These are phyloP conservation scores for Fusarium robinianum DNA, from an alignment of 2,329 filamentous ascomycete genomes.

Conservation along the genomic window DNA sequence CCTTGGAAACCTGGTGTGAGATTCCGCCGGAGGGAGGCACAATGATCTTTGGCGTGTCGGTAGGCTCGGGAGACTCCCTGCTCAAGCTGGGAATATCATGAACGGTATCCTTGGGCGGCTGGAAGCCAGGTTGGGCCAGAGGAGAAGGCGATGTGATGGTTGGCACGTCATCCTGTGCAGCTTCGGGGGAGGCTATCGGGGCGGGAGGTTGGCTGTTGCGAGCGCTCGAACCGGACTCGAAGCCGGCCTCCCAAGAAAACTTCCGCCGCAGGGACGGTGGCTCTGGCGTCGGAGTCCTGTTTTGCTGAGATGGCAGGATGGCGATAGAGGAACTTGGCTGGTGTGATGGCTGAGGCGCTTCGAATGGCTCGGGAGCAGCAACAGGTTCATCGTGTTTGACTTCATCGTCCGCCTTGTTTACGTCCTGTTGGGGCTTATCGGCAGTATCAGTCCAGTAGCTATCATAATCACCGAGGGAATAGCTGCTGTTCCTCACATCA, in stretches of 20 bases:
- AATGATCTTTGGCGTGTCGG: constrained; percentile 27
- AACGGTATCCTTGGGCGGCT: constrained; percentile 17
- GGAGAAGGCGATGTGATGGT: constrained; percentile 18
- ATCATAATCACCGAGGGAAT: constrained; percentile 68
- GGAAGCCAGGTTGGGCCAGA: constrained; percentile 13
- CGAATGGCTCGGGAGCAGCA: background rate
- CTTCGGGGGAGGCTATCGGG: constrained; percentile 7
- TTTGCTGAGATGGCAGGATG: constrained; percentile 5
- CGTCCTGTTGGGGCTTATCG: constrained; percentile 17
- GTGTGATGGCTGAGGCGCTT: constrained; percentile 5
- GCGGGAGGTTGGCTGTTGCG: constrained; percentile 17
- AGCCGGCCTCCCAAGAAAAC: constrained; percentile 46
- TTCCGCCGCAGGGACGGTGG: constrained; percentile 32
- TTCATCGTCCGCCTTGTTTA: constrained; percentile 3
- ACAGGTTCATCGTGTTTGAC: constrained; percentile 10
- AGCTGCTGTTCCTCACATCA: constrained; percentile 59
- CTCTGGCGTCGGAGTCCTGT: constrained; percentile 10
- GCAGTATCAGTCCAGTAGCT: constrained; percentile 62
- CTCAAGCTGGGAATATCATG: constrained; percentile 12
- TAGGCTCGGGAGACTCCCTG: constrained; percentile 20
- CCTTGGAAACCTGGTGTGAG: constrained; percentile 34
- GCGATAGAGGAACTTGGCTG: constrained; percentile 6
- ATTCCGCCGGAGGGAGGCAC: constrained; percentile 28
- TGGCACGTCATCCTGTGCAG: constrained; percentile 11
- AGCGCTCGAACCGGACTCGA: constrained; percentile 27